phyloP scores from a whole-genome alignment of 257 asterid species.

The Nicotiana noctiflora region DNA sequence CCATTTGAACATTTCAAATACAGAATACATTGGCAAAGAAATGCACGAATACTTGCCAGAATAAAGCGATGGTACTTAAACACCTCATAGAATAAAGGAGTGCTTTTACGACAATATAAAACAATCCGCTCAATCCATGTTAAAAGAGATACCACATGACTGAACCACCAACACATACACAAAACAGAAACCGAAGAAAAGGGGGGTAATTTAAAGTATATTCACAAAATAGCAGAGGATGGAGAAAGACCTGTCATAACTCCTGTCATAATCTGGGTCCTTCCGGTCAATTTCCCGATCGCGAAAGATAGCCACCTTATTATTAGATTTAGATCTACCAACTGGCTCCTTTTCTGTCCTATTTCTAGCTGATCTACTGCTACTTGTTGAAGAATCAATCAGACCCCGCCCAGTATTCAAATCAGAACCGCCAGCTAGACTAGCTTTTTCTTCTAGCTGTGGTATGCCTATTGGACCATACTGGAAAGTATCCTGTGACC shows the following conservation, averaged over 20 bases:
- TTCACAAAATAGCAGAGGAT: constrained; percentile 1
- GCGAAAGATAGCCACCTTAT: constrained; percentile 87
- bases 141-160: not conserved
- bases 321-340: constrained; percentile 52
- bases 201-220: not conserved
- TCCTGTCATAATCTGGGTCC: constrained; percentile 96
- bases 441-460: constrained; percentile 48
- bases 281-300: constrained; percentile 91
- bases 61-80: not conserved
- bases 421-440: constrained; percentile 40
- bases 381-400: constrained; percentile 60
- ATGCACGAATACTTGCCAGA: not conserved
- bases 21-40: not conserved
- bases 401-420: constrained; percentile 44
- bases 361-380: constrained; percentile 68
- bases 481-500: constrained; percentile 53
- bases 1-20: not conserved
- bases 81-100: not conserved
- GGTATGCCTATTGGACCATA: constrained; percentile 39
- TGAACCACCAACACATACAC: not conserved
- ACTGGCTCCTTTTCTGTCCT: constrained; percentile 73
- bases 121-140: not conserved
- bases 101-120: not conserved
- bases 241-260: constrained; percentile 65
- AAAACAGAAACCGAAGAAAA: not conserved